Conservation (phyloP, 169 alveolate genomes). For the Eimeria praecox region DNA sequence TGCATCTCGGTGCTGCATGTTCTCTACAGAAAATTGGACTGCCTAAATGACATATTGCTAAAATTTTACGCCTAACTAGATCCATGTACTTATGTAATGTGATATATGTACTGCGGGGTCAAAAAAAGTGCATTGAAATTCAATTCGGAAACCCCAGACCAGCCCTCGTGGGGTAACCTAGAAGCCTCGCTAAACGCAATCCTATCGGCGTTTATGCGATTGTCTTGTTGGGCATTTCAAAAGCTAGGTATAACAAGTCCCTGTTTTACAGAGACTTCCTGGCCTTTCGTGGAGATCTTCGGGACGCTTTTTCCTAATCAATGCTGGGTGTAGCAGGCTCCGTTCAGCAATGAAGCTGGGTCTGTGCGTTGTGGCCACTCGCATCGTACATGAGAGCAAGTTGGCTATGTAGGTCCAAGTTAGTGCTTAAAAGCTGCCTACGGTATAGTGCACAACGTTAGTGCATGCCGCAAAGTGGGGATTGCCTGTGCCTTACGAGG, state of each 20-base stretch:
- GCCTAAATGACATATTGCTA: neutral
- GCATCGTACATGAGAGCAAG: neutral
- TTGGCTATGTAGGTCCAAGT: neutral
- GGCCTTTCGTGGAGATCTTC: too few species aligned
- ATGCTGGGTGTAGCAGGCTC: neutral
- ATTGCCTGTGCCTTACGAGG: neutral
- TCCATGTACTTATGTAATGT: neutral
- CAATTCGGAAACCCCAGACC: neutral
- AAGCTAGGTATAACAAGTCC: too few species aligned
- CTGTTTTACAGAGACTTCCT: too few species aligned
- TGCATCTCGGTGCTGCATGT: neutral
- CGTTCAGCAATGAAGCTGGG: neutral
- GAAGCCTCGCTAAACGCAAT: neutral
- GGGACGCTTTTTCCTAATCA: too few species aligned
- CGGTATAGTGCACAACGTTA: too few species aligned
- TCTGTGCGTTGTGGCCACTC: neutral
- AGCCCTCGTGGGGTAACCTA: neutral
- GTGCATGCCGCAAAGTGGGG: neutral
- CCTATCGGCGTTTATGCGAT: neutral
- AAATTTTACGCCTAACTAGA: neutral
- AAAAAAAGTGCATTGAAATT: neutral
- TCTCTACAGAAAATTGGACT: neutral
- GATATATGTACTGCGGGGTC: neutral
- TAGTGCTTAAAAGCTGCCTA: neutral
- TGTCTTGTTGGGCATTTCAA: neutral